Conservation (phyloP, 2,329 filamentous ascomycete genomes). For the Cercospora sp. region DNA sequence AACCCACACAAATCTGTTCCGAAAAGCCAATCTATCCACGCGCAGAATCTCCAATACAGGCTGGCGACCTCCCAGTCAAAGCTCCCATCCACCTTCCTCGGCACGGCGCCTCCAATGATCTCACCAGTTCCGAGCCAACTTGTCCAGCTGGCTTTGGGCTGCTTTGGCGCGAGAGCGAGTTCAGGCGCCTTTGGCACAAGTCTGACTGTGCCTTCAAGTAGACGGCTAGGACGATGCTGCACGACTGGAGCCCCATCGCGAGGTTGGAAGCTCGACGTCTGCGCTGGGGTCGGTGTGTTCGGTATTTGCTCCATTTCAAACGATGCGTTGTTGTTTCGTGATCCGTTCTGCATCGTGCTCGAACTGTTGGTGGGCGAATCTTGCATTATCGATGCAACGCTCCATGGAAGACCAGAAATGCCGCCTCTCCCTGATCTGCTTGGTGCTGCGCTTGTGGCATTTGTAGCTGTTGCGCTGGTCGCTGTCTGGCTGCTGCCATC, state of each 20-base stretch:
- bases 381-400: slow-evolving; percentile 2
- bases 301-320: slow-evolving; percentile 4
- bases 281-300: slow-evolving; percentile 9
- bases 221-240: slow-evolving; percentile 8
- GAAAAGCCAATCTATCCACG: slow-evolving; percentile 56
- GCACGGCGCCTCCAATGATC: slow-evolving; percentile 75
- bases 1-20: slow-evolving; percentile 63
- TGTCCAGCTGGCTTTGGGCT: slow-evolving; percentile 37
- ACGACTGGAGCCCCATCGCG: slow-evolving; percentile 2
- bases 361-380: slow-evolving; percentile 18
- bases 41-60: slow-evolving; percentile 62
- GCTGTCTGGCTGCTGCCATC: slow-evolving; percentile 40
- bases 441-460: slow-evolving; percentile 26
- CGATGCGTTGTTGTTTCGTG: neutral
- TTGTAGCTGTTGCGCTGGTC: slow-evolving; percentile 43
- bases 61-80: slow-evolving; percentile 72
- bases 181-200: slow-evolving; percentile 35
- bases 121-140: slow-evolving; percentile 46
- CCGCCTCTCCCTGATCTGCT: slow-evolving; percentile 3
- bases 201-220: slow-evolving; percentile 11
- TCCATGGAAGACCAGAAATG: slow-evolving; percentile 15
- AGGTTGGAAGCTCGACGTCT: slow-evolving; percentile 8
- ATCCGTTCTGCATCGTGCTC: slow-evolving; percentile 3
- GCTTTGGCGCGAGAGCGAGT: slow-evolving; percentile 51
- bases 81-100: slow-evolving; percentile 68